A percentile compares a stretch with the other conserved stretches of the same genome.
These are phyloP conservation scores for Neostapfia colusana DNA, from an alignment of 176 grass and related monocot genomes.

Conservation along the genomic window DNA sequence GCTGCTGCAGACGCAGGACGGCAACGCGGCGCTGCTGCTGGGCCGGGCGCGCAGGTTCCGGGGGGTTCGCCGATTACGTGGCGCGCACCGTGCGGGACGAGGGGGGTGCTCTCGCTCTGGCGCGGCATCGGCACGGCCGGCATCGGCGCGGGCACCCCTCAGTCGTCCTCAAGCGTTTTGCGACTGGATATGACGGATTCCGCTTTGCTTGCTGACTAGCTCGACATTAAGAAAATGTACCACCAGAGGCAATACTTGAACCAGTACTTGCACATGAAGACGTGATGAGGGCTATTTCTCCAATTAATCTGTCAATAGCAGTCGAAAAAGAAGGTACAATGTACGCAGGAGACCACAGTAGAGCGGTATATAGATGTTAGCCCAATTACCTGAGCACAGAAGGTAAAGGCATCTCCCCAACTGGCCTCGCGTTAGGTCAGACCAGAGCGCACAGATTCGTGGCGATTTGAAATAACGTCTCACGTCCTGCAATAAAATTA, in stretches of 20 bases:
- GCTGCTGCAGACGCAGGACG: conserved; percentile 98
- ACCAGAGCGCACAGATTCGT: background rate
- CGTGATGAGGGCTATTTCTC: too few relatives aligned
- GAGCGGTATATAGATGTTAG: too few relatives aligned
- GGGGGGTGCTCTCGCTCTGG: conserved; percentile 88
- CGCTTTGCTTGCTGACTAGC: conserved; percentile 31
- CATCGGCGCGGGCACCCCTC: too few relatives aligned
- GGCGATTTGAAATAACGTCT: background rate
- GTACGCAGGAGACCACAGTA: too few relatives aligned
- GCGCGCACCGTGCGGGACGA: conserved; percentile 83
- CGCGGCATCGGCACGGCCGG: conserved; percentile 89
- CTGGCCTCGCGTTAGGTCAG: background rate
- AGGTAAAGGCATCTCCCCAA: background rate
- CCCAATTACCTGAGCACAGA: too few relatives aligned
- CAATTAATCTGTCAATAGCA: too few relatives aligned
- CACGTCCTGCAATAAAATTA: background rate
- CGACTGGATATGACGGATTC: conserved; percentile 29
- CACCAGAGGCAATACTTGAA: too few relatives aligned
- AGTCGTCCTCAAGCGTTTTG: conserved; percentile 41
- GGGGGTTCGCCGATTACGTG: conserved; percentile 84
- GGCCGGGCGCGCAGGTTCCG: conserved; percentile 61
- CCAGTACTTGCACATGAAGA: too few relatives aligned
- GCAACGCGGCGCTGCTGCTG: conserved; percentile 90
- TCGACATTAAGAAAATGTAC: conserved; percentile 12
- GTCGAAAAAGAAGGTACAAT: too few relatives aligned